Conservation (phyloP, 2,329 filamentous ascomycete genomes). For the Aspergillus aculeatus region DNA sequence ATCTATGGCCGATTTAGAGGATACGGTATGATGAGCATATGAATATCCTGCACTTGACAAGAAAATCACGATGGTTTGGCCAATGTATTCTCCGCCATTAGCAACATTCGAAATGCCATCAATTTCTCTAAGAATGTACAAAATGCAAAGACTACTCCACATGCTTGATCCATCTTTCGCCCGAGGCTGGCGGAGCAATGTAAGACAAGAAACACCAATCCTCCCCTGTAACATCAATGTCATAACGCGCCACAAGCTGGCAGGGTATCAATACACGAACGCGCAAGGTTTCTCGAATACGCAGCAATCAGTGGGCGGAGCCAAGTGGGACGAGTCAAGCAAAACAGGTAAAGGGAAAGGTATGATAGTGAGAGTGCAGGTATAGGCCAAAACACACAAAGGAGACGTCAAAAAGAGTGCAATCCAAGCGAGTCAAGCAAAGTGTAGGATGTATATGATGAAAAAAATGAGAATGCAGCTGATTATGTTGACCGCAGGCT, state of each 20-base stretch:
- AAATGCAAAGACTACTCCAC: background rate
- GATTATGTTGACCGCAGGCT: conserved; percentile 3
- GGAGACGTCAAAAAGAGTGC: background rate
- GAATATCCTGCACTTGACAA: background rate
- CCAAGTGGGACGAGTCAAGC: conserved; percentile 1
- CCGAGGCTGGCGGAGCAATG: background rate
- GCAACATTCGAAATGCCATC: background rate
- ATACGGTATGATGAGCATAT: no score
- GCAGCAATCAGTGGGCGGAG: conserved; percentile 4
- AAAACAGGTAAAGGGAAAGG: conserved; percentile 2
- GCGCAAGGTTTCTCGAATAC: conserved; percentile 11
- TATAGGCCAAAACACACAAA: background rate
- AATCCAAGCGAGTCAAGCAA: background rate
- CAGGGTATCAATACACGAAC: conserved; percentile 25
- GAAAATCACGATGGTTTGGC: background rate
- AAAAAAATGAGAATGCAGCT: conserved; percentile 4
- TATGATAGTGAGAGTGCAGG: background rate
- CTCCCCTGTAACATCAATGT: conserved; percentile 20
- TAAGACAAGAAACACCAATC: background rate
- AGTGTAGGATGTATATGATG: conserved; percentile 1
- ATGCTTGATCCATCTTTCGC: background rate
- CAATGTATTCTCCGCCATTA: background rate
- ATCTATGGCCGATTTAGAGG: no score
- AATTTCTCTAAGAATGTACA: background rate
- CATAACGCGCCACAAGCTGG: conserved; percentile 24